Base-by-base conservation (phyloP, 495 filamentous ascomycete species). In the Aspergillus coremiiformis region DNA sequence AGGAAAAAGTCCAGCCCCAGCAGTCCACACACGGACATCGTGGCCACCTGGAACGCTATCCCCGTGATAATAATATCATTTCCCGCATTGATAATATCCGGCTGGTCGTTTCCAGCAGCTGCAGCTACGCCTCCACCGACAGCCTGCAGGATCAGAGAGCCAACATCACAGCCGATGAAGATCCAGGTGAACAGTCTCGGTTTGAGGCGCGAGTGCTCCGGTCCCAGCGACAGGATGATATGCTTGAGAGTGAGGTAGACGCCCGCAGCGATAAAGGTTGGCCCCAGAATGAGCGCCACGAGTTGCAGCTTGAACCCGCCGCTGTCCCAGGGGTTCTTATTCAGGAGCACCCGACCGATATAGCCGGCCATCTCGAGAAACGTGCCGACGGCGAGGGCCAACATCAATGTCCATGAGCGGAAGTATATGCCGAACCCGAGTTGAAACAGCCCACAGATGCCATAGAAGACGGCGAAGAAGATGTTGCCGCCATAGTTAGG, bases 201-300 rank as follows among this genome's bases (percentile, higher is more conserved):
- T 12, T 71, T 74, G 9, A 86, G 56, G 49, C 69, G 71, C 9
- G 82, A 84, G 50, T 81, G 71, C 23, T 65, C 51, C 11, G 79
- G 67, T 52, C 76, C 76, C 33, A 86, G 66, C 26, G 70, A 64
- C 15, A 85, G 66, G 50, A 82, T 74, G 47, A 82, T 66, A 60
- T 85, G 81, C 61, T 86, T 86, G 30, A 86, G 76, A 1, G 81
- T 84, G 3, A 86, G 72, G 63, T 87, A 87, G 57, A 86, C 73
- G 47, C 78, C 78, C 10, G 82, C 79, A 35, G 83, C 78, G 59
- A 86, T 63, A 30, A 86, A 80, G 22, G 82, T 84, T 0, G 84
- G 84, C 4, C 77, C 79, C 4, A 86, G 75, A 49, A 85, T 79
- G 57, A 87, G 71, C 61, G 81, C 81, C 61, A 79, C 78, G 56